Evolutionary conservation across 75 land plant species (phyloP).

Genomic region (Larix kaempferi): DNA sequence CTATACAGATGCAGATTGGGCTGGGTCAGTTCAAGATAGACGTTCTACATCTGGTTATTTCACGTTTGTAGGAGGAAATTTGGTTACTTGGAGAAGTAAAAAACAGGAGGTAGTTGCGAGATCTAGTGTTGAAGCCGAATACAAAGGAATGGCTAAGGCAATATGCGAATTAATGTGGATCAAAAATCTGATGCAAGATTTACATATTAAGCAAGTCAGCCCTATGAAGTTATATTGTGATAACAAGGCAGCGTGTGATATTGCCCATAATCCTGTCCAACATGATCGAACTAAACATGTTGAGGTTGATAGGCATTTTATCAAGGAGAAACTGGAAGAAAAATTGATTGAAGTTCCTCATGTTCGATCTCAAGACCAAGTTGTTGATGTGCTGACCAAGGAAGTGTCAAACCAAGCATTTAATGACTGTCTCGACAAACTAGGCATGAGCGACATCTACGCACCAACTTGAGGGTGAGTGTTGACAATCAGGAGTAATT

Average conservation of each 20-base stretch:
- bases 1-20: not conserved
- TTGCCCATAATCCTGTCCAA: constrained; percentile 10
- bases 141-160: not conserved
- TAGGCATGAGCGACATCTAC: not conserved
- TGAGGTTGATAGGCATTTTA: not conserved
- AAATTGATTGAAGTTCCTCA: not conserved
- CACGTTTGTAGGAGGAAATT: too few relatives aligned
- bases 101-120: not conserved
- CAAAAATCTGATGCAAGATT: not conserved
- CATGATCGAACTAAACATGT: not conserved
- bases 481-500: not conserved
- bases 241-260: not conserved
- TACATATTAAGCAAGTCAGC: not conserved
- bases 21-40: not conserved
- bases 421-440: not conserved
- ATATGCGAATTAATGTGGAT: not conserved
- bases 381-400: not conserved
- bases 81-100: not conserved
- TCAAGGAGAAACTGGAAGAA: not conserved
- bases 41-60: not conserved
- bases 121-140: not conserved
- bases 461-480: constrained; percentile 4
- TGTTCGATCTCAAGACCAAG: not conserved
- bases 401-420: not conserved
- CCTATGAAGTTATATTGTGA: not conserved